Evolutionary conservation across 139 green algal genomes (phyloP), one percentile per base, ranked within the genome.

Genomic region (Nannochloris sp.): DNA sequence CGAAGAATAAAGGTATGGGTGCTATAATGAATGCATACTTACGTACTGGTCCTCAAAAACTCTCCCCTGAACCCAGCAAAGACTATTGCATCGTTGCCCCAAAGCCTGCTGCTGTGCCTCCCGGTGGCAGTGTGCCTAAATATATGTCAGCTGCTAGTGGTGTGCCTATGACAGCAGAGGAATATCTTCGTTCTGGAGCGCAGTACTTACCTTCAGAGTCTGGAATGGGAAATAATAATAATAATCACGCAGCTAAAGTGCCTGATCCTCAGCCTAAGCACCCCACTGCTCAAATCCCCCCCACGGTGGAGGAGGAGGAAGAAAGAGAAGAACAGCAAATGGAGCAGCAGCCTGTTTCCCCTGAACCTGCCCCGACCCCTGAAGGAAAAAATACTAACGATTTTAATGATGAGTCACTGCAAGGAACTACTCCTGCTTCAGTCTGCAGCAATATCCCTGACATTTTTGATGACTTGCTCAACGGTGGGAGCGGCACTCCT

Each of bases 11-110:
- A 14, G 56, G 31, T 4, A 24, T 27, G 37, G 65, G 58, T 19
- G 54, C 68, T 39, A 54, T 73, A 36, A 32, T 78, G 23, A 61
- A 78, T 25, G 57, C 61, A 10, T 73, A 70, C 58, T 33, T 78
- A 23, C 64, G 71, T 32, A 78, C 71, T 13, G 71, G 71, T 1
- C 58, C 71, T 6, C 46, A 70, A 14, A 61, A 65, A 56, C 65
- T 78, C 32, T 78, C 71, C 1, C 71, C 71, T 3, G 71, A 78
- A 51, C 71, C 71, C 7, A 55, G 64, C 27, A 35, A 37, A 2
- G 61, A 68, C 12, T 33, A 37, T 33, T 25, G 7, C 7, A 64
- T 55, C 13, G 32, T 12, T 34, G 53, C 36, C n/a, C 64, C 51
- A 36, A 57, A 54, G 51, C 27, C 19, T 39, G 12, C n/a, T 27